A percentile compares a stretch with the other conserved stretches of the same genome.
Evolutionary conservation across 192 early-diverging fungal species (phyloP).

Genomic region (Backusella circina): DNA sequence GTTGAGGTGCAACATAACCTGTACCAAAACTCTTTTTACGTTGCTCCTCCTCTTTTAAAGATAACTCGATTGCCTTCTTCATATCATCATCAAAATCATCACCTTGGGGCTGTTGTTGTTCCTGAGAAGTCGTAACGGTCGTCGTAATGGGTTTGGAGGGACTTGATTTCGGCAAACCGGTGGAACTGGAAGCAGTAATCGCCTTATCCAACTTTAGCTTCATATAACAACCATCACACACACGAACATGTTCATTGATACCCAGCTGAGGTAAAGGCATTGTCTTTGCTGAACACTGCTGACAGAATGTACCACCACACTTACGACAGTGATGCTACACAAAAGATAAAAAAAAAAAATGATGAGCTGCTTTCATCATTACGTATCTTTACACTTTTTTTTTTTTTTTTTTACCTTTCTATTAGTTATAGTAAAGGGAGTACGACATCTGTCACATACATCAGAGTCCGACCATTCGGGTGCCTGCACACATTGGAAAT

Average conservation of each 20-base stretch:
- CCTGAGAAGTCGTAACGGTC: conserved; percentile 15
- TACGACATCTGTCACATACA: conserved; percentile 92
- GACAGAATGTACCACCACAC: conserved; percentile 93
- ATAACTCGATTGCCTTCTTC: conserved; percentile 88
- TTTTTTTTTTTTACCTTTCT: conserved; percentile 65
- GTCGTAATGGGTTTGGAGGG: background rate
- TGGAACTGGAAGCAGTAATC: background rate
- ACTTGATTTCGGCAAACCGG: background rate
- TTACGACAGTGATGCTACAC: conserved; percentile 92
- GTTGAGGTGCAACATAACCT: conserved; percentile 37
- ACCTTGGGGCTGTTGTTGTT: background rate
- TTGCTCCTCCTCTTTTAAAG: conserved; percentile 71
- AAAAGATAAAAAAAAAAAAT: background rate
- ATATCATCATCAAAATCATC: conserved; percentile 88
- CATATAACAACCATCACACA: conserved; percentile 90
- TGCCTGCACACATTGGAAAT: conserved; percentile 47
- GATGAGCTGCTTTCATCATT: background rate
- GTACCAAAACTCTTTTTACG: conserved; percentile 35
- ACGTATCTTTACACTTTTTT: background rate
- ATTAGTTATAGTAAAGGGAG: conserved; percentile 89
- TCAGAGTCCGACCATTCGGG: conserved; percentile 96
- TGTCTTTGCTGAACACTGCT: conserved; percentile 88
- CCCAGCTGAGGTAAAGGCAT: conserved; percentile 83
- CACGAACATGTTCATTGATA: conserved; percentile 86
- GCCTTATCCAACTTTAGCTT: conserved; percentile 46